Base-by-base conservation (phyloP, 768 basidiomycete genomes). In the Suillus bovinus region DNA sequence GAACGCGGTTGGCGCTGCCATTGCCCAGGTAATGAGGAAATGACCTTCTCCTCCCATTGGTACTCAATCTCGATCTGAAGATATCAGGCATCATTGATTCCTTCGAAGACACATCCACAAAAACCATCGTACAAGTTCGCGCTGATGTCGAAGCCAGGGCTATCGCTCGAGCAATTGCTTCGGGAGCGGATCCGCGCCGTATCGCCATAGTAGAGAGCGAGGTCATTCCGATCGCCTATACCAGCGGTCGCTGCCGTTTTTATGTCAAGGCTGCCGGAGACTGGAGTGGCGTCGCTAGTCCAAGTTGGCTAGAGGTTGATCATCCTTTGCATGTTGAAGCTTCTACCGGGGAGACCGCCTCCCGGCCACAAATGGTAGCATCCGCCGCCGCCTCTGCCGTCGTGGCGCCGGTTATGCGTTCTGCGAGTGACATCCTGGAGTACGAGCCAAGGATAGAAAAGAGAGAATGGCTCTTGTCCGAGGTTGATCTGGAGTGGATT, bases 181-280 rank as follows among this genome's bases (percentile, higher is more conserved):
- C 78, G 11, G 84, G 84, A 14, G 84, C 84, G 2, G 75, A 78
- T 47, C 70, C 72, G 31, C 71, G 70, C 10, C 80, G 72, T 13
- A 76, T 80, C n/a, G 74, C 76, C 61, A 78, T 89, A 46, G 82
- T 84, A 0, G 87, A 89, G 66, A 79, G 83, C 44, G 79, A 84
- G 54, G 78, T 79, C 17, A 76, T 88, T 58, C 86, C 86, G 16
- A 59, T 76, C 59, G 74, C 73, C 14, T 74, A 74, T 64, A 74
- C 73, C 55, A 44, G 67, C 5, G 73, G 73, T 49, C 69, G 74
- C 54, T 74, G 74, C 33, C 74, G 73, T 31, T 76, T 89, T 67
- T 83, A 85, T 64, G 84, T 87, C 64, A 81, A 83, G 64, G 88
- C 85, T 1, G 83, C 85, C 5, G 87, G 88, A 1, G 84, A 88